Base-by-base conservation (phyloP, 371 early-diverging fungal species). In the Mortierella sp. region DNA sequence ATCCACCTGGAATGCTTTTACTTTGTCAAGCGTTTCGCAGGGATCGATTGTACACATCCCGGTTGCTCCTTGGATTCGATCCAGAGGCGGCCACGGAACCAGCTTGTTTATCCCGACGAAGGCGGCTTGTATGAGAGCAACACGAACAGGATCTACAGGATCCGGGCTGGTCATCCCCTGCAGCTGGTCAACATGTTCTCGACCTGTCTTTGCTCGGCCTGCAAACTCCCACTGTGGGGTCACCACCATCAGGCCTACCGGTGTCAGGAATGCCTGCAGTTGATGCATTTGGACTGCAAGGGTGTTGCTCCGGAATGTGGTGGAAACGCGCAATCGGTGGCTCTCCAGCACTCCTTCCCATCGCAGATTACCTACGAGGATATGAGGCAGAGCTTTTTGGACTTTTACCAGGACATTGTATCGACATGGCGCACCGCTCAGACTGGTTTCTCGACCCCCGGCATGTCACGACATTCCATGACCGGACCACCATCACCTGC, bases 201-300 rank as follows among this genome's bases (percentile, higher is more conserved):
- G 1, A 74, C 92, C 3, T 84, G 89, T n/a, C 87, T 91, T 0
- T 93, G 93, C 58, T 83, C 88, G 0, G 88, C 87, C 18, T 93
- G 93, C 72, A 84, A 85, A 46, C 70, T 88, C 43, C 93, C 93
- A 3, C 74, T 93, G 3, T 93, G 93, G 92, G 93, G 92, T 21
- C 83, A 90, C 8, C 89, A 89, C 10, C 87, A 90, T 43, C 93
- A 93, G 74, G 91, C 88, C 0, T 93, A 92, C 73, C 87, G 88
- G 0, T 93, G 93, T 75, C 82, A 79, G 6, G 87, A 76, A 6
- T 93, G 93, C 48, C 83, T 87, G 48, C 90, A 90, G 27, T 88
- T 93, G 77, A 83, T 92, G 71, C 93, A 93, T 75, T 72, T 86
- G 14, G 83, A 88, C 24, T 93, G 93, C 75, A 58, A 74, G 16